These are phyloP conservation scores for Erigeron canadensis DNA, from an alignment of 129 eudicot genomes.

Conservation along the genomic window DNA sequence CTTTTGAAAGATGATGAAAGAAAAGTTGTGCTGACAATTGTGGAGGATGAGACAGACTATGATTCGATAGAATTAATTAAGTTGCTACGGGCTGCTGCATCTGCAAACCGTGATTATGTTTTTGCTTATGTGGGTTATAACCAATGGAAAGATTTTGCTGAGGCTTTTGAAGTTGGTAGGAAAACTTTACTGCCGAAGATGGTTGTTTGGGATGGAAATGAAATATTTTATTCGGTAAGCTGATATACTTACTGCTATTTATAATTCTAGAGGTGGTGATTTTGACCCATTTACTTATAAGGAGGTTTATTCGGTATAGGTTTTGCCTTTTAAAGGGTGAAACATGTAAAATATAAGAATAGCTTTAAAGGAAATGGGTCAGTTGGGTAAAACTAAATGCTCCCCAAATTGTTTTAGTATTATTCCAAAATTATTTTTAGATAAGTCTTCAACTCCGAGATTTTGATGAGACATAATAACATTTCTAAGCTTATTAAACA, in stretches of 20 bases:
- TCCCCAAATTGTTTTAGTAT: no score
- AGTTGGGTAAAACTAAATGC: neutral
- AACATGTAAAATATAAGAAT: no score
- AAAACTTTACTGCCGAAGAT: conserved; percentile 78
- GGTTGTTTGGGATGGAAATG: conserved; percentile 99
- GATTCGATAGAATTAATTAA: conserved; percentile 61
- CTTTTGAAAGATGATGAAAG: conserved; percentile 77
- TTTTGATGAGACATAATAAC: no score
- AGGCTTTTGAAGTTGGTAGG: conserved; percentile 79
- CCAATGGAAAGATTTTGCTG: conserved; percentile 76
- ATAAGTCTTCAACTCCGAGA: no score
- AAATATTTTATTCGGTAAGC: conserved; percentile 72
- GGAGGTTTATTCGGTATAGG: neutral
- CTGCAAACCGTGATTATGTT: conserved; percentile 90
- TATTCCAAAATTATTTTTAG: no score
- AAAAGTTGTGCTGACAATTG: conserved; percentile 72
- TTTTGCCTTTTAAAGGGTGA: neutral
- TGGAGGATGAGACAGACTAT: conserved; percentile 62
- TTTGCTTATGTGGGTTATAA: conserved; percentile 85
- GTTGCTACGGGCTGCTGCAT: conserved; percentile 83
- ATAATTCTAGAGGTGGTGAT: neutral
- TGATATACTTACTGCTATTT: neutral
- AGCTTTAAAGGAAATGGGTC: neutral
- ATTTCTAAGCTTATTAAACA: no score
- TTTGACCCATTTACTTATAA: neutral